Conservation (phyloP, 768 basidiomycete species). For the Pholiota molesta region DNA sequence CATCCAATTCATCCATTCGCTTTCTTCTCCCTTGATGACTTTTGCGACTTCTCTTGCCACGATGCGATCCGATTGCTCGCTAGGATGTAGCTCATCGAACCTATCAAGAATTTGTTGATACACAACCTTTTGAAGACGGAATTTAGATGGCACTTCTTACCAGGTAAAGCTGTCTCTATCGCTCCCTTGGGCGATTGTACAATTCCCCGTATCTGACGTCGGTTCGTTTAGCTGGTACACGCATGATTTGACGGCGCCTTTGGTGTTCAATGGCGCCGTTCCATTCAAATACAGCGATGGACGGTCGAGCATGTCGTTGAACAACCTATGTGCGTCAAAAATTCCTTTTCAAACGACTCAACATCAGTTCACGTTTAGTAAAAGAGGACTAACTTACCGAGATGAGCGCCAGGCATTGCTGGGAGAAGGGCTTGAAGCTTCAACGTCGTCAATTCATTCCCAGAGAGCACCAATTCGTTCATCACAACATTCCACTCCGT, state of each 20-base stretch:
- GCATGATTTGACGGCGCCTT: conserved; percentile 51
- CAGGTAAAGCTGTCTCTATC: conserved; percentile 60
- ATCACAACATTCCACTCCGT: conserved; percentile 61
- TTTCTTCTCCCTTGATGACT: conserved; percentile 45
- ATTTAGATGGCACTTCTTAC: conserved; percentile 32
- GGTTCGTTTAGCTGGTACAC: conserved; percentile 38
- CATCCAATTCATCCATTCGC: conserved; percentile 55
- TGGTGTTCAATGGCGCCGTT: conserved; percentile 61
- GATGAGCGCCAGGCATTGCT: conserved; percentile 50
- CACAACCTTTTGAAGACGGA: background rate
- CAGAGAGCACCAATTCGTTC: conserved; percentile 50
- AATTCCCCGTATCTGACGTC: conserved; percentile 24
- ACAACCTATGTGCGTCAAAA: conserved; percentile 62
- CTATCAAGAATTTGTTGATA: conserved; percentile 22
- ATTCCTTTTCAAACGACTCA: conserved; percentile 37
- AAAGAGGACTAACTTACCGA: conserved; percentile 44
- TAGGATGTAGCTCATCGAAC: conserved; percentile 65
- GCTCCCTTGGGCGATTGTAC: conserved; percentile 41
- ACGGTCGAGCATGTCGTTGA: conserved; percentile 55
- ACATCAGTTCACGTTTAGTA: background rate
- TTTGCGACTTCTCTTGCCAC: conserved; percentile 54
- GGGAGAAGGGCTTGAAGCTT: conserved; percentile 49
- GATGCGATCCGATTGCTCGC: conserved; percentile 58
- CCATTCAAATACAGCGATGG: conserved; percentile 62
- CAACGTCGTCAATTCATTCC: conserved; percentile 52